These are phyloP conservation scores for Mariannaea elegans DNA, from an alignment of 2,329 filamentous ascomycete genomes.

Conservation along the genomic window DNA sequence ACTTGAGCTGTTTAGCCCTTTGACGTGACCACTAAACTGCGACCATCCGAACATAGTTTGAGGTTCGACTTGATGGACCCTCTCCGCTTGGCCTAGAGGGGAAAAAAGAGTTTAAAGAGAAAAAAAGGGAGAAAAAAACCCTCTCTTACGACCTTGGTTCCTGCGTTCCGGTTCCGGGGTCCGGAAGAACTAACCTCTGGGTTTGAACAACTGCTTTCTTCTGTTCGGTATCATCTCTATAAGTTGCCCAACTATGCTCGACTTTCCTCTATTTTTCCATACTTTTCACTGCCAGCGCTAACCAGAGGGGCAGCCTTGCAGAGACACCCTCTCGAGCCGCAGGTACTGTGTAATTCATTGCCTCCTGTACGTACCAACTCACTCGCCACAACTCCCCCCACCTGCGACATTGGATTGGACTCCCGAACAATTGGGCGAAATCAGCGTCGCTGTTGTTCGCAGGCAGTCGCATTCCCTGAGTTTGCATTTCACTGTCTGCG, in stretches of 20 bases:
- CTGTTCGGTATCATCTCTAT: not conserved
- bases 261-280: not conserved
- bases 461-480: too few species aligned
- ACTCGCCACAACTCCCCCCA: slow-evolving; percentile 11
- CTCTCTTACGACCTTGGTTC: not conserved
- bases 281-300: slow-evolving; percentile 18
- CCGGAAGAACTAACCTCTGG: not conserved
- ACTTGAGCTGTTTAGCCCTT: too few species aligned
- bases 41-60: too few species aligned
- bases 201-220: not conserved
- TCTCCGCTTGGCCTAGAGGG: not conserved
- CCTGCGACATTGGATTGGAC: not conserved
- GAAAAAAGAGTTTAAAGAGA: not conserved
- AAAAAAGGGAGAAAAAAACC: not conserved
- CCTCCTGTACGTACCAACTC: not conserved
- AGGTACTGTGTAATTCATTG: too few species aligned
- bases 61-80: too few species aligned
- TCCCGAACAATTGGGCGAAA: not conserved
- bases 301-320: slow-evolving; percentile 5
- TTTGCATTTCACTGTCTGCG: too few species aligned
- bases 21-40: too few species aligned
- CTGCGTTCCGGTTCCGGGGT: not conserved
- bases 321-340: not conserved
- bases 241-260: not conserved
- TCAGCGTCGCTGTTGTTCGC: not conserved